phyloP scores from a whole-genome alignment of 129 eudicot genomes.

The Artemisia argyi region DNA sequence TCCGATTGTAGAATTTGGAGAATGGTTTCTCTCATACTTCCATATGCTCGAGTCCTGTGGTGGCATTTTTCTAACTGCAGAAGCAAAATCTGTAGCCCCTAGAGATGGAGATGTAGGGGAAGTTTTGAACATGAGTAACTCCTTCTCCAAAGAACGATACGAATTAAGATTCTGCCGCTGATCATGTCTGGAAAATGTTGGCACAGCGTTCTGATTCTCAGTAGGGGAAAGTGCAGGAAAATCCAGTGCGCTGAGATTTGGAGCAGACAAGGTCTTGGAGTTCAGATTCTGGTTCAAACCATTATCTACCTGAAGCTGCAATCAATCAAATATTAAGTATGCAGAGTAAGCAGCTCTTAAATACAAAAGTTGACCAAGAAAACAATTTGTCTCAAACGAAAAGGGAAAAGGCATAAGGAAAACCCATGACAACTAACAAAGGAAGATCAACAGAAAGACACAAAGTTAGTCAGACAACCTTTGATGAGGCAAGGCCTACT shows the following conservation, averaged over 20 bases:
- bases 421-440: too few relatives aligned
- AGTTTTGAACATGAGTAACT: slow-evolving; percentile 45
- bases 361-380: not conserved
- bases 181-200: slow-evolving; percentile 45
- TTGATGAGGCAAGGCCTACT: too few relatives aligned
- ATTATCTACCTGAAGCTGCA: slow-evolving; percentile 68
- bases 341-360: not conserved
- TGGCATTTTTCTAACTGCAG: slow-evolving; percentile 79
- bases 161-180: slow-evolving; percentile 43
- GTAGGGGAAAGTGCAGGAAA: slow-evolving; percentile 56
- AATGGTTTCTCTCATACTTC: slow-evolving; percentile 62
- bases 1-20: slow-evolving; percentile 52
- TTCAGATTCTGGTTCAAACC: slow-evolving; percentile 47
- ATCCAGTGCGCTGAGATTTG: slow-evolving; percentile 57
- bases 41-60: slow-evolving; percentile 62
- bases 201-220: slow-evolving; percentile 40
- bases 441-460: too few relatives aligned
- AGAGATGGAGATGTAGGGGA: slow-evolving; percentile 48
- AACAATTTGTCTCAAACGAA: too few relatives aligned
- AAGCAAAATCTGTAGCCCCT: slow-evolving; percentile 75
- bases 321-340: slow-evolving; percentile 19
- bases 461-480: too few relatives aligned
- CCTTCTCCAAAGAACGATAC: slow-evolving; percentile 52
- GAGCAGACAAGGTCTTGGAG: slow-evolving; percentile 58
- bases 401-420: too few relatives aligned